Conservation (phyloP, 495 filamentous ascomycete species). For the Neurospora sp. region DNA sequence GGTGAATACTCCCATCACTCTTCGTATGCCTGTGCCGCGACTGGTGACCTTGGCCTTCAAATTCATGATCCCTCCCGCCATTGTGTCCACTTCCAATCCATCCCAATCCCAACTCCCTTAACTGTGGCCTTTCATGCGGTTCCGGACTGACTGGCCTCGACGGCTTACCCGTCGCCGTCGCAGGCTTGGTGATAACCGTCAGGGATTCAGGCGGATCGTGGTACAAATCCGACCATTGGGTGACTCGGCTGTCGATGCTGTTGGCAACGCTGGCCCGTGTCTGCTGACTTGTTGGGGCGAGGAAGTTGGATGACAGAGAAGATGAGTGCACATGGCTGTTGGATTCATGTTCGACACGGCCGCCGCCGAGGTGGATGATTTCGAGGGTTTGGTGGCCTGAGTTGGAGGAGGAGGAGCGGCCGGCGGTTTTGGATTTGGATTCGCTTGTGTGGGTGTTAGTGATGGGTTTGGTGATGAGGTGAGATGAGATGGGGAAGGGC, state of each 20-base stretch:
- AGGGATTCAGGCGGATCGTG: neutral
- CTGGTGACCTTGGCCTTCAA: neutral
- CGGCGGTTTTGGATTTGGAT: neutral
- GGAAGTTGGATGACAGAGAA: constrained; percentile 1
- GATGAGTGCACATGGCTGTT: neutral
- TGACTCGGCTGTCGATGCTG: constrained; percentile 18
- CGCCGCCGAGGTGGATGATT: constrained; percentile 26
- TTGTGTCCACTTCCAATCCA: neutral
- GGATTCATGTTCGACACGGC: constrained; percentile 9
- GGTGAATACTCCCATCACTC: constrained; percentile 4
- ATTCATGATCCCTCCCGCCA: neutral
- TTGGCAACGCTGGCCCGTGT: constrained; percentile 1
- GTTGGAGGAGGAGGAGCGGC: neutral
- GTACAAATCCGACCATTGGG: constrained; percentile 26
- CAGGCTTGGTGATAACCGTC: neutral
- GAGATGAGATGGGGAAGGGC: neutral
- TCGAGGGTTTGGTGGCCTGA: constrained; percentile 5
- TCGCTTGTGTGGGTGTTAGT: neutral
- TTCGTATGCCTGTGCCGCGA: constrained; percentile 1
- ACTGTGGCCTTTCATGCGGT: neutral
- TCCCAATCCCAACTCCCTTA: neutral
- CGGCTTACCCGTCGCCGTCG: neutral
- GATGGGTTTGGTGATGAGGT: neutral
- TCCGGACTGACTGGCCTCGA: neutral
- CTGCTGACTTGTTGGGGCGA: neutral